Base-by-base conservation (phyloP, 768 basidiomycete species). In the Tylopilus intermedius region DNA sequence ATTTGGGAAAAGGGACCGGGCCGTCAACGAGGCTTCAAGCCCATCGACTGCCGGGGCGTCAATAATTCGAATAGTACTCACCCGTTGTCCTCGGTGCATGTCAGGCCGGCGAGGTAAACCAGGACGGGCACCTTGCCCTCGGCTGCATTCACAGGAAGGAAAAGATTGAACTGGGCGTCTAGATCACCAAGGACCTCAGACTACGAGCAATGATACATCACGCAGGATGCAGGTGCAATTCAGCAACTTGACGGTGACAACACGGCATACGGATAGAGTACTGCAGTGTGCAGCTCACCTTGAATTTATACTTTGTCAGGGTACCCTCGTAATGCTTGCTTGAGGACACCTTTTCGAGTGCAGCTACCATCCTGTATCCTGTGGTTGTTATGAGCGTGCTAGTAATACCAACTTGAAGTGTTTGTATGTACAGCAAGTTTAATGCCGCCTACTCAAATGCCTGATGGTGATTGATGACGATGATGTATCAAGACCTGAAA, bases 71-170 rank as follows among this genome's bases (percentile, higher is more conserved):
- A 10, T 30, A 18, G 32, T 21, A 63, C 79, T 49, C 62, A 90
- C 90, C 88, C 95, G 49, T 89, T 98, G 65, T 99, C 94, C 68
- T 96, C 94, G 8, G 82, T 94, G 71, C 93, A 95, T 4, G 86
- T 87, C 50, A 95, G 69, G 2, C 94, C 95, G 10, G 94, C 84
- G 45, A 97, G 84, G 70, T 94, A 99, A 55, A 89, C 77, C 8
- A 99, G 73, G 2, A 97, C 72, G 0, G 83, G 83, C 3, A 80
- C 83, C 71, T 57, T 80, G 76, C 61, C 84, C 80, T 38, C 68
- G 24, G 67, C 57, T 1, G 83, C 78, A 46, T 80, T 77, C 10
- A 74, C 72, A 2, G 96, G 95, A 6, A 97, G 62, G 72, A 90
- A 99, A 58, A 98, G 71, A 69, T 97, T 97, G 78, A 98, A 91